Evolutionary conservation across 1,284 basidiomycete species (phyloP), one percentile per base, ranked within the genome.

Genomic region (Cryptococcus sp.): DNA sequence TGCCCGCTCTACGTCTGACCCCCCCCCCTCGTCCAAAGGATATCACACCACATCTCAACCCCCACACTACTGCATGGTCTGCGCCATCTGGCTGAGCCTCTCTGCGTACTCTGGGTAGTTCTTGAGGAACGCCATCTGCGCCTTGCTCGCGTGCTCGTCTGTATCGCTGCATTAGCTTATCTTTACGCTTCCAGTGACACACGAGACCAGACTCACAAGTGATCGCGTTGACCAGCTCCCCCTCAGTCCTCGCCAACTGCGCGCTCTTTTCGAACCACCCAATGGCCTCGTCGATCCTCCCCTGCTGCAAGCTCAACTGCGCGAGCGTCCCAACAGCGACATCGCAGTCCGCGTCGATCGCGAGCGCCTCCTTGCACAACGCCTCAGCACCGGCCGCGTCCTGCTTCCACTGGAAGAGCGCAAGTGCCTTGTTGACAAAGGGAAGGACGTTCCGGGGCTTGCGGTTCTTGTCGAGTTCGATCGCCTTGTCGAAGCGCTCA

Each of bases 341-440:
- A 73, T 99, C 96, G 78, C 95, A 98, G 66, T 95, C 92, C 16
- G 88, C 82, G 77, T 97, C 95, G 60, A 93, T 85, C 48, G 82
- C 79, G 39, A 99, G 80, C 0, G 96, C 96, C 74, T 97, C 87
- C 59, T 86, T 80, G 74, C 93, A 97, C 66, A 92, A 87, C 24
- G 81, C 77, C 75, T 96, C 93, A 8, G 94, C 94, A 0, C 84
- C 85, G 2, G 78, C 80, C 53, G 91, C 83, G 72, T 97, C 92
- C 74, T 95, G 89, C 77, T 92, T 91, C 89, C 89, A 95, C 80
- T 98, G 95, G 83, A 88, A 98, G 50, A 98, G 73, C 0, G 92
- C 88, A 24, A 98, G 85, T 20, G 95, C 94, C 78, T 97, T 97
- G 85, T 99, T 99, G 63, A 98, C 94, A 61, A 96, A 82, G 0